Evolutionary conservation across 2,329 filamentous ascomycete genomes (phyloP), one percentile per base, ranked within the genome.

Genomic region (Hymenoscyphus repandus): DNA sequence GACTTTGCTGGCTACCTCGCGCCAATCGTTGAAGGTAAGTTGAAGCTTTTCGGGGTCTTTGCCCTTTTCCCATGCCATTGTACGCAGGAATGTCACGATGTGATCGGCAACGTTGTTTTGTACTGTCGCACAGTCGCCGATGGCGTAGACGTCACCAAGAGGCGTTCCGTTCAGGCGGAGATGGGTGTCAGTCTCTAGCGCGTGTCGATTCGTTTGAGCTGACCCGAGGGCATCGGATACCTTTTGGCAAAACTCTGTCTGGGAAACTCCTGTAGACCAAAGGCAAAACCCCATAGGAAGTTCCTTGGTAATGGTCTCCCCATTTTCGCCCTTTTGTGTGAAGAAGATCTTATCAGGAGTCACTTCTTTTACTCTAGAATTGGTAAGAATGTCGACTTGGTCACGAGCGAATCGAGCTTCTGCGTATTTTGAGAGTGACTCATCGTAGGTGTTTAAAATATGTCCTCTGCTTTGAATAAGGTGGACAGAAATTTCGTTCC

Each of bases 381-480:
- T 97, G 47, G 91, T 96, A 58, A 96, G 78, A 7, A 99, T 85
- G 40, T 95, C 86, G 50, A 99, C 86, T 59, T 91, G 83, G 66
- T 99, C 93, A 63, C 93, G 89, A 15, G 87, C 82, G 64, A 99
- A 96, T 38, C 88, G 85, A 47, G 88, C 82, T 70, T 99, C 93
- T 17, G 93, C 92, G 66, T 95, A 99, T 65, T 84, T 83, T 10
- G 91, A 96, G 1, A 99, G 78, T 0, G 90, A 86, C 71, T 99
- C 93, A 58, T 99, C 93, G 66, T 99, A 99, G 0, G 93, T 99
- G 72, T 99, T 99, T 30, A 99, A 76, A 57, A 99, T 99, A 62
- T 99, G 93, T 37, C 87, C 85, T 52, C 93, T 82, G 63, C 90
- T 95, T 66, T 99, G 93, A 55, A 99, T 96, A 42, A 99, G 78